Evolutionary conservation across 306 rosid species (phyloP), one percentile per base, ranked within the genome.

Genomic region (Castanea sativa): DNA sequence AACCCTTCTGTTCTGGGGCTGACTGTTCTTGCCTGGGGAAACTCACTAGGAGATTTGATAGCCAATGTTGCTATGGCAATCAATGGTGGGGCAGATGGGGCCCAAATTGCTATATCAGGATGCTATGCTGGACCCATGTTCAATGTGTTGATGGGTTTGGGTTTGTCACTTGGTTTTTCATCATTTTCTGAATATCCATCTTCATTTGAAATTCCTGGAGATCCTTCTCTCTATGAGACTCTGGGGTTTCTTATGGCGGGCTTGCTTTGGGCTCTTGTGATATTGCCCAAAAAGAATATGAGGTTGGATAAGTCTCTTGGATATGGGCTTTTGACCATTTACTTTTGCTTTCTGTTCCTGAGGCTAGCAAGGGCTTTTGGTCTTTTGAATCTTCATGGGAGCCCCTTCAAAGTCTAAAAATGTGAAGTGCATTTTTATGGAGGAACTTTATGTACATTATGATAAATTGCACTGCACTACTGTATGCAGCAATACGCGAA

Each of bases 21-120:
- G 3, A 92, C 98, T 19, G 85, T 92, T 27, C 95, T 94, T 15
- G 98, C 98, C 0, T 94, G 98, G 98, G 98, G 98, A 0, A 94
- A 94, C 83, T 94, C 98, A 21, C 81, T 94, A 6, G 91, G 97
- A 20, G 97, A 93, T 65, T 79, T 93, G 76, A 87, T 93, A 23
- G 85, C 98, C 21, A 91, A 93, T 80, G 71, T 84, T 38, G 88
- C 97, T 2, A 82, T 93, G 93, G 92, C 98, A 2, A 1, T 90
- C 70, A 84, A 88, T 25, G 97, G 98, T 35, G 98, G 98, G 67
- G 25, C 86, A 56, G 86, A 86, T 73, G 98, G 98, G 19, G 88
- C 83, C 23, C 97, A 93, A 21, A 90, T 91, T n/a, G 98, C 98
- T 2, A 63, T 93, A 0, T 80, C 98, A 0, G 98, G 93, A 0